A percentile compares a stretch with the other conserved stretches of the same genome.
Evolutionary conservation across 805 yeast species (phyloP).

Genomic region (Wickerhamiella spandovensis): DNA sequence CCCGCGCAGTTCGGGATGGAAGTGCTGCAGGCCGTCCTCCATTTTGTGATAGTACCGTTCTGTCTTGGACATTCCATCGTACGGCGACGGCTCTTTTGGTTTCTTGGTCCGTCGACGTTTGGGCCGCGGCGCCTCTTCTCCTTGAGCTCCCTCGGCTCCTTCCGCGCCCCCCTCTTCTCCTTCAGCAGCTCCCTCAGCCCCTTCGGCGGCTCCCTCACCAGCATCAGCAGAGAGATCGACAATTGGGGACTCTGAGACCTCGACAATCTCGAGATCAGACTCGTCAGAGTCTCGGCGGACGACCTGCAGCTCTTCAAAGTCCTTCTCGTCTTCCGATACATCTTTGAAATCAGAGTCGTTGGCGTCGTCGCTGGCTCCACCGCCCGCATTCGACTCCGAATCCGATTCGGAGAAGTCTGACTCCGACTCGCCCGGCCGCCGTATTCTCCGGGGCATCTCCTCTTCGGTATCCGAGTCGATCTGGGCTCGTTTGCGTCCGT

Average conservation of each 20-base stretch:
- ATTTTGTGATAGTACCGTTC: conserved; percentile 26
- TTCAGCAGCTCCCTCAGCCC: too few relatives aligned
- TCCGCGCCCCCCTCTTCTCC: too few relatives aligned
- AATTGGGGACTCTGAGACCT: not conserved
- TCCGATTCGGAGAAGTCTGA: not conserved
- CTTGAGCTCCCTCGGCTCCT: not conserved
- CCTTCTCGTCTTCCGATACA: not conserved
- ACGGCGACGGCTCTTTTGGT: conserved; percentile 3
- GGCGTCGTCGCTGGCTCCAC: too few relatives aligned
- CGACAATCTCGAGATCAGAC: not conserved
- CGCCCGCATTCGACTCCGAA: not conserved
- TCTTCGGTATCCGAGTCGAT: not conserved
- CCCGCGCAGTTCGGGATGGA: conserved; percentile 65
- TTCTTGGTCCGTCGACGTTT: conserved; percentile 1
- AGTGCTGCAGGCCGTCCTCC: conserved; percentile 51
- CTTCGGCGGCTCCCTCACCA: not conserved
- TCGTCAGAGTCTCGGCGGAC: too few relatives aligned
- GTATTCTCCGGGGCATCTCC: not conserved
- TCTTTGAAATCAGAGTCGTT: too few relatives aligned
- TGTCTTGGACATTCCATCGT: conserved; percentile 4
- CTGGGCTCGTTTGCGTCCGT: not conserved
- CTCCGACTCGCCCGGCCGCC: not conserved
- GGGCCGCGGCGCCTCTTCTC: not conserved
- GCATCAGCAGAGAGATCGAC: not conserved
- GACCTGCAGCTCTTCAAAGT: too few relatives aligned